These are phyloP conservation scores for Arctium lappa DNA, from an alignment of 129 eudicot species.

Conservation along the genomic window DNA sequence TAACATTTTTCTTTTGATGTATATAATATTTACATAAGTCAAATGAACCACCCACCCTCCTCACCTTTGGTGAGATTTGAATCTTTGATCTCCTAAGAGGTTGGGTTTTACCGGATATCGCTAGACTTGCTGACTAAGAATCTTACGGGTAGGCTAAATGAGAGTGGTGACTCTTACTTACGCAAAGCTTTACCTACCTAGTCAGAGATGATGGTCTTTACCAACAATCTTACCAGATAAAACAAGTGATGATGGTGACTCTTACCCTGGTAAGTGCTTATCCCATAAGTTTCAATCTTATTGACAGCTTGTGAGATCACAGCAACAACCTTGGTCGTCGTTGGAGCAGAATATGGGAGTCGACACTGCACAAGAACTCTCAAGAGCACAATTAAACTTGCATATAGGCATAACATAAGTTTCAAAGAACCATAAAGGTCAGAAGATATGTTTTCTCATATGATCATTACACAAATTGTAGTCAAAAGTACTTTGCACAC, in stretches of 20 bases:
- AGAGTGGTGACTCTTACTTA: too few species aligned
- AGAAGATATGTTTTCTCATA: neutral
- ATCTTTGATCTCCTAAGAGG: too few species aligned
- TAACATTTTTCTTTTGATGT: too few species aligned
- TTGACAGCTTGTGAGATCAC: neutral
- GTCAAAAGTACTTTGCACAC: constrained; percentile 11
- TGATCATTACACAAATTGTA: neutral
- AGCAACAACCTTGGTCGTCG: neutral
- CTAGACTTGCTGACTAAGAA: too few species aligned
- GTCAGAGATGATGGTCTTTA: too few species aligned
- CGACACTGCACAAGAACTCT: neutral
- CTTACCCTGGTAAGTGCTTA: neutral
- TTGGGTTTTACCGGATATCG: too few species aligned
- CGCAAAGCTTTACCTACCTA: too few species aligned
- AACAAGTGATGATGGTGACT: neutral
- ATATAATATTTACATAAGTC: too few species aligned
- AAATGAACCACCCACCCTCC: too few species aligned
- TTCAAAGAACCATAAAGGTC: neutral
- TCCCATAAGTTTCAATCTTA: neutral
- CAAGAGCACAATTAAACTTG: neutral
- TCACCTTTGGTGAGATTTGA: too few species aligned
- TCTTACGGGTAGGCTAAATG: too few species aligned
- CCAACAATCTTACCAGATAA: too few species aligned
- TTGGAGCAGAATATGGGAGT: neutral
- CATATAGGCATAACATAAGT: neutral